Conservation (phyloP, 768 basidiomycete species). For the Daedalea quercina region DNA sequence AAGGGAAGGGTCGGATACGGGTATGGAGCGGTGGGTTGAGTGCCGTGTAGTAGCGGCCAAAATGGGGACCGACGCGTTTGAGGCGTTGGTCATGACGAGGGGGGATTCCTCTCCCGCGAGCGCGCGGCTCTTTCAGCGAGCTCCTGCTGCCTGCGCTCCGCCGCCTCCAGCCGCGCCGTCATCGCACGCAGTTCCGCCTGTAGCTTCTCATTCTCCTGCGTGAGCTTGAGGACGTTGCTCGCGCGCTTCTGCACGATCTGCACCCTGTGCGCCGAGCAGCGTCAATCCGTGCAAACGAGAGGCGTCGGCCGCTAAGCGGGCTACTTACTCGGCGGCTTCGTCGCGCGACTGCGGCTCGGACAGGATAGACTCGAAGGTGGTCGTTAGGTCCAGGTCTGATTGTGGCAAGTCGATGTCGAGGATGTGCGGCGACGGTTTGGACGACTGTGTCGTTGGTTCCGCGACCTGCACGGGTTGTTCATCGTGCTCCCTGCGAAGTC, state of each 20-base stretch:
- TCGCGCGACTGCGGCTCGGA: constrained; percentile 5
- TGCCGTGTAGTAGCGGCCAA: neutral
- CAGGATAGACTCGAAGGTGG: constrained; percentile 22
- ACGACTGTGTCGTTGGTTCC: neutral
- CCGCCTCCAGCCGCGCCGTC: constrained; percentile 67
- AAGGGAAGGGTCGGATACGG: neutral
- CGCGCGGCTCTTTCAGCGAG: constrained; percentile 31
- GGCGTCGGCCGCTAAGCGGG: neutral
- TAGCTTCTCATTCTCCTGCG: constrained; percentile 75
- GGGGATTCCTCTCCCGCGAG: constrained; percentile 11
- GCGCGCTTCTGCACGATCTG: constrained; percentile 57
- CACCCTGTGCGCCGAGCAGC: constrained; percentile 8
- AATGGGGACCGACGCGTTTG: neutral
- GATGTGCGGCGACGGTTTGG: constrained; percentile 5
- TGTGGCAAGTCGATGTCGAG: constrained; percentile 23
- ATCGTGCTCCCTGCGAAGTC: constrained; percentile 1
- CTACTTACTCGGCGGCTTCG: constrained; percentile 16
- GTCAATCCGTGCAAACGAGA: neutral
- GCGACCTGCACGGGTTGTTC: neutral
- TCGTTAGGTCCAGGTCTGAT: constrained; percentile 21
- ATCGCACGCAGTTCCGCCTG: constrained; percentile 71
- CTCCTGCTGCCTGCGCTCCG: constrained; percentile 53
- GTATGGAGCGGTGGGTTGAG: neutral
- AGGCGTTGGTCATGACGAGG: neutral
- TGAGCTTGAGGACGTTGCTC: constrained; percentile 69